Evolutionary conservation across 768 basidiomycete species (phyloP).

Genomic region (Rhizopogon vinicolor): DNA sequence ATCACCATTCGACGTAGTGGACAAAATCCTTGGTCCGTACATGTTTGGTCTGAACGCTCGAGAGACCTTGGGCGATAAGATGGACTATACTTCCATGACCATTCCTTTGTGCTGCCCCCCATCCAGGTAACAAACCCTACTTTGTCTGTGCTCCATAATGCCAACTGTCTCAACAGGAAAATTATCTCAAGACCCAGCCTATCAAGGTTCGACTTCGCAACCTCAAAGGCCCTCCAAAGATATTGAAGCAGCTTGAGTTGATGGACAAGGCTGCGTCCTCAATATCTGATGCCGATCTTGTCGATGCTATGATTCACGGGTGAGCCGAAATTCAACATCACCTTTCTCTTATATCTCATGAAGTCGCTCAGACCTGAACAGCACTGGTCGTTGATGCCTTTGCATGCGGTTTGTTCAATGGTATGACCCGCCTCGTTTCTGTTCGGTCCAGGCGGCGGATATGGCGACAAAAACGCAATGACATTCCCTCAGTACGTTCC

Average conservation of each 20-base stretch:
- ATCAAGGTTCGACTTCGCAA: slow-evolving; percentile 51
- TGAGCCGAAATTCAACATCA: slow-evolving; percentile 21
- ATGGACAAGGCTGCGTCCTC: slow-evolving; percentile 88
- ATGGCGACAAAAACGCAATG: slow-evolving; percentile 62
- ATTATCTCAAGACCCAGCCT: slow-evolving; percentile 86
- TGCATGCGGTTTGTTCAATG: slow-evolving; percentile 88
- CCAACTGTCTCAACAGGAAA: slow-evolving; percentile 56
- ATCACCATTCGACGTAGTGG: slow-evolving; percentile 88
- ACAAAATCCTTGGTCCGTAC: slow-evolving; percentile 87
- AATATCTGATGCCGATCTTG: slow-evolving; percentile 92
- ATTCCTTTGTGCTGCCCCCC: slow-evolving; percentile 89
- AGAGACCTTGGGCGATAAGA: slow-evolving; percentile 84
- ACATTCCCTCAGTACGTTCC: slow-evolving; percentile 77
- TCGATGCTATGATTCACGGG: slow-evolving; percentile 94
- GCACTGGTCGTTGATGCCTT: slow-evolving; percentile 93
- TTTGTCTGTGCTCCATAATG: not conserved
- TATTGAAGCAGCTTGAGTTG: slow-evolving; percentile 69
- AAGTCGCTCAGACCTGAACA: slow-evolving; percentile 69
- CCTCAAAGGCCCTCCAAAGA: slow-evolving; percentile 56
- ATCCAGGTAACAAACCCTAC: slow-evolving; percentile 59
- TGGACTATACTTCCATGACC: slow-evolving; percentile 95
- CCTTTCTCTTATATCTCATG: not conserved
- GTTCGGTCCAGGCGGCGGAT: slow-evolving; percentile 69
- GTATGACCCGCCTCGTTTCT: slow-evolving; percentile 82
- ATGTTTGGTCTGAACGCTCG: slow-evolving; percentile 79